Evolutionary conservation across 805 yeast species (phyloP), one percentile per base, ranked within the genome.

Genomic region (Candida maesae): DNA sequence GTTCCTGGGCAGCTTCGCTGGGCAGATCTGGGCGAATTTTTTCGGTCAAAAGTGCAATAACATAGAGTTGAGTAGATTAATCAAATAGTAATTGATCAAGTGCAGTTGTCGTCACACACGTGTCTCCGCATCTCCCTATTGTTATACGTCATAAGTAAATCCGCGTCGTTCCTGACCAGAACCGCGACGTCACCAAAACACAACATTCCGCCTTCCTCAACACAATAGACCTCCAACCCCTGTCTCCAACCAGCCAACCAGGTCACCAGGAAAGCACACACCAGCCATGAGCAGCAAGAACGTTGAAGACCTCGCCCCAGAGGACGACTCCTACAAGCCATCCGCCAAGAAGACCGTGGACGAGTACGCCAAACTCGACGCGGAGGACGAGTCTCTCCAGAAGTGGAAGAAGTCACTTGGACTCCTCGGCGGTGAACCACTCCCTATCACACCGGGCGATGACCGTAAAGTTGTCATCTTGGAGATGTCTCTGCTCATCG

Each of bases 361-460:
- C 32, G 96, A 89, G 59, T 89, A 89, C 63, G 78, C 81, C 41
- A 74, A 81, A 42, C 65, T 89, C 51, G 97, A 89, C 59, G 91
- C 91, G 11, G 84, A 88, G 53, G 97, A 89, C 60, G 96, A 87
- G 63, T 83, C 95, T 14, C 70, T 89, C 48, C 85, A 83, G 47
- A 86, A 85, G 63, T 89, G 97, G 97, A 90, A 90, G 63, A 85
- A 80, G 42, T 84, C 95, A 1, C 67, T 89, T 24, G 97, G 97
- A 1, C 67, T 89, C 43, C 64, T 79, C 37, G 71, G 78, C 9
- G 80, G 79, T 45, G 64, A 60, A n/a, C 59, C 78, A 3, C 68
- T 79, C 49, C 90, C 85, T 12, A 79, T 79, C 20, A 79, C 73
- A 38, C 87, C 84, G 10, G 80, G 78, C 20, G 81, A 76, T 44